A percentile compares a stretch with the other conserved stretches of the same genome.
Conservation (phyloP, 768 basidiomycete species). For the Clathrus columnatus region DNA sequence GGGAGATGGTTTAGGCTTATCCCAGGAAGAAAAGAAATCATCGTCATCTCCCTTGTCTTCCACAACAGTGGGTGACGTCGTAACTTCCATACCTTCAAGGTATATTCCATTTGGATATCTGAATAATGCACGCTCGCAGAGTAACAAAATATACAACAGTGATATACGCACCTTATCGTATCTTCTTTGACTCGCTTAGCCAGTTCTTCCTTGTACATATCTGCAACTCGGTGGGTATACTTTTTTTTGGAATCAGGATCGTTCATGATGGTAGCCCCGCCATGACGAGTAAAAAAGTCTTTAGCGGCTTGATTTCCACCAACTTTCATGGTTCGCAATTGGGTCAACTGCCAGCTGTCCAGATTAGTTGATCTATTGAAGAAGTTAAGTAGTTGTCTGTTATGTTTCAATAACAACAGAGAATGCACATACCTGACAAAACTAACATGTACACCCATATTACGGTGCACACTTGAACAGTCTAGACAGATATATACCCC, state of each 20-base stretch:
- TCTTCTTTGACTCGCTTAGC: conserved; percentile 75
- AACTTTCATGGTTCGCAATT: conserved; percentile 93
- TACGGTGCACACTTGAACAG: conserved; percentile 90
- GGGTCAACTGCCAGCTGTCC: conserved; percentile 85
- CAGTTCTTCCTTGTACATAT: conserved; percentile 89
- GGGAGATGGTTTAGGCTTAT: conserved; percentile 65
- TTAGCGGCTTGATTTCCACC: conserved; percentile 83
- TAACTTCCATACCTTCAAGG: conserved; percentile 69
- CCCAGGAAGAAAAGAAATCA: conserved; percentile 97
- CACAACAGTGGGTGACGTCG: conserved; percentile 21
- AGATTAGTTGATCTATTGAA: conserved; percentile 81
- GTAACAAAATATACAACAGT: not conserved
- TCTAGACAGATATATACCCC: conserved; percentile 97
- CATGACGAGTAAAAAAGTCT: conserved; percentile 87
- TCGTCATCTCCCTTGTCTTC: conserved; percentile 52
- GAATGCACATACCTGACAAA: conserved; percentile 72
- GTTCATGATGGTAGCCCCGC: conserved; percentile 58
- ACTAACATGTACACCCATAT: conserved; percentile 96
- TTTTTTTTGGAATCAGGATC: conserved; percentile 82
- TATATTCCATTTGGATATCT: conserved; percentile 73
- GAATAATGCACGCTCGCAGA: not conserved
- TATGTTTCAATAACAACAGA: not conserved
- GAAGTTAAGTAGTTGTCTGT: not conserved
- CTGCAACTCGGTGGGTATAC: conserved; percentile 76
- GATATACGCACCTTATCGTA: conserved; percentile 40